phyloP scores from a whole-genome alignment of 495 filamentous ascomycete species.

The Lasiosphaeris hirsuta region DNA sequence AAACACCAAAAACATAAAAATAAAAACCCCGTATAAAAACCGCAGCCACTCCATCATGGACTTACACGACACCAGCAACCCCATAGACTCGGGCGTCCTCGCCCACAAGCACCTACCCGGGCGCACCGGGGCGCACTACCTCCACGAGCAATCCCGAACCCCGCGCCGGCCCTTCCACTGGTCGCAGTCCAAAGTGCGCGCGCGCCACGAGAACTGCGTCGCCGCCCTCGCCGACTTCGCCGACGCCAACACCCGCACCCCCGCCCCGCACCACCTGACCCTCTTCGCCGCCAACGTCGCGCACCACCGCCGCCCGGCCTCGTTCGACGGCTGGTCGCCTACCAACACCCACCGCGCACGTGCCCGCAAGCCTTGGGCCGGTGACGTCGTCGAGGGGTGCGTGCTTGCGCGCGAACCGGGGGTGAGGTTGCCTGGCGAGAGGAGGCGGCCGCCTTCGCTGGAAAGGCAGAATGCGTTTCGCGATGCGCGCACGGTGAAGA shows the following conservation, averaged over 20 bases:
- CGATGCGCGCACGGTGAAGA: constrained; percentile 19
- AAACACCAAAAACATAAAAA: neutral
- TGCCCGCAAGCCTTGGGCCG: neutral
- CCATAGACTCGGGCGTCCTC: neutral
- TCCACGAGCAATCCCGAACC: constrained; percentile 1
- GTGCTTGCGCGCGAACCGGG: constrained; percentile 24
- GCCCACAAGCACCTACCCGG: constrained; percentile 11
- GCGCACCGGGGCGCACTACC: neutral
- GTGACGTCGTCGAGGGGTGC: constrained; percentile 28
- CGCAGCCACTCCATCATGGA: constrained; percentile 9
- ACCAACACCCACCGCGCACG: neutral
- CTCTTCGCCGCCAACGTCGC: constrained; percentile 7
- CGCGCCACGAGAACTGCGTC: neutral
- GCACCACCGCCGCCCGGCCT: neutral
- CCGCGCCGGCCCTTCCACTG: constrained; percentile 10
- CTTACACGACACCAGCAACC: neutral
- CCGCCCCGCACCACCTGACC: constrained; percentile 17
- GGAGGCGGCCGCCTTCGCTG: constrained; percentile 31
- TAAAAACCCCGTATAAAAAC: constrained; percentile 7
- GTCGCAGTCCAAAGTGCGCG: constrained; percentile 5
- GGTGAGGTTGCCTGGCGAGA: constrained; percentile 28
- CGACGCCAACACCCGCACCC: constrained; percentile 3
- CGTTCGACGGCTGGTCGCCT: neutral
- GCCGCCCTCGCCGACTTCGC: neutral
- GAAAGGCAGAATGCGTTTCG: constrained; percentile 44